Conservation (phyloP, 2,329 filamentous ascomycete genomes). For the Arachnomyces sp. region DNA sequence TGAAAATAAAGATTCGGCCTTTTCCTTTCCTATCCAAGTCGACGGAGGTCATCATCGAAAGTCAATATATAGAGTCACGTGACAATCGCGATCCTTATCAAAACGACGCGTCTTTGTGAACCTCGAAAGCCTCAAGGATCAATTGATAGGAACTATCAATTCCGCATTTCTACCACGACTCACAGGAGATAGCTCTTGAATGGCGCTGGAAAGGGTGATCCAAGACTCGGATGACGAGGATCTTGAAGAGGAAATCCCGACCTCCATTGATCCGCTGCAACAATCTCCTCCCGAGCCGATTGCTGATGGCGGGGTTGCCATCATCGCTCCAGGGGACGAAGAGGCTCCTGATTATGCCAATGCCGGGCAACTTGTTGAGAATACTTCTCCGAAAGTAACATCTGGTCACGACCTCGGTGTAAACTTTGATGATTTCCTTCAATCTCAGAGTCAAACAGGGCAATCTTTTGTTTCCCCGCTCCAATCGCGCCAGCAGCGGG, state of each 20-base stretch:
- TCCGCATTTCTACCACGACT: no score
- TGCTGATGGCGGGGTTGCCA: background rate
- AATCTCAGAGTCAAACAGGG: slow-evolving; percentile 22
- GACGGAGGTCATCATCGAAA: no score
- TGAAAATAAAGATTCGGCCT: no score
- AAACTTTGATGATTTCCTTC: slow-evolving; percentile 32
- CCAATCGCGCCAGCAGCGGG: slow-evolving; percentile 26
- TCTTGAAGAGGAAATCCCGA: slow-evolving; percentile 18
- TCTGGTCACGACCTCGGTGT: slow-evolving; percentile 20
- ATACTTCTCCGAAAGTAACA: background rate
- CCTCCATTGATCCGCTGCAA: slow-evolving; percentile 15
- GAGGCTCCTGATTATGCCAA: background rate
- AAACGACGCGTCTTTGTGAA: slow-evolving; percentile 22
- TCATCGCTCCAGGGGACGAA: background rate
- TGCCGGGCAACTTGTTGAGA: background rate
- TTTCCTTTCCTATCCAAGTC: no score
- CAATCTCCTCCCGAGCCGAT: background rate
- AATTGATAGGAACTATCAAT: no score
- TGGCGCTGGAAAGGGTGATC: slow-evolving; percentile 33
- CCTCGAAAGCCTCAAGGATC: no score
- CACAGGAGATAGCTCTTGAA: slow-evolving; percentile 11
- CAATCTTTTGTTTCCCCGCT: background rate
- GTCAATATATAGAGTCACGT: no score
- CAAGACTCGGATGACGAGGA: slow-evolving; percentile 39
- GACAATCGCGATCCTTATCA: no score